A percentile compares a stretch with the other conserved stretches of the same genome.
Conservation (phyloP, 1,284 basidiomycete genomes). For the Ustilago xerochloae region DNA sequence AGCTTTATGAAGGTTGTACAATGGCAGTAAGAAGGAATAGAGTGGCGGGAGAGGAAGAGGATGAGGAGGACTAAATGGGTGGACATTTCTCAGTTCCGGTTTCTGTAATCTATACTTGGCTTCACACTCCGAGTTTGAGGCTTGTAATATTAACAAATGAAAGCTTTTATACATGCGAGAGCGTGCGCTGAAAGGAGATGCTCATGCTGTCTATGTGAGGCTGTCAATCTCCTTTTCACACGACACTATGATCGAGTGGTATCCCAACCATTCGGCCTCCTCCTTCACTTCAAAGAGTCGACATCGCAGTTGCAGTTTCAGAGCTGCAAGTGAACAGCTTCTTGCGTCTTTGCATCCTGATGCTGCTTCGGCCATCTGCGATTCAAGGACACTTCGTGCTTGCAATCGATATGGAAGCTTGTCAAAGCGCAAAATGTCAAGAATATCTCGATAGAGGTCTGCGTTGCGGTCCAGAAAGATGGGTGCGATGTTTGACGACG, state of each 20-base stretch:
- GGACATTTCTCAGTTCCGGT: not conserved
- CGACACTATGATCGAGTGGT: slow-evolving; percentile 9
- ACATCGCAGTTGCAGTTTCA: slow-evolving; percentile 7
- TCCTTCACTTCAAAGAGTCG: slow-evolving; percentile 14
- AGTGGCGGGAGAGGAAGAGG: slow-evolving; percentile 4
- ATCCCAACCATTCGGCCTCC: slow-evolving; percentile 39
- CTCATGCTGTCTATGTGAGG: not conserved
- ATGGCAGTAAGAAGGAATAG: slow-evolving; percentile 30
- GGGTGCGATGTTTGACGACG: not conserved
- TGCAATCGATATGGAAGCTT: slow-evolving; percentile 26
- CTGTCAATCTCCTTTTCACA: slow-evolving; percentile 11
- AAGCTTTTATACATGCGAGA: not conserved
- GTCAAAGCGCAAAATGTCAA: slow-evolving; percentile 22
- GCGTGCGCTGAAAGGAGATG: too few relatives aligned
- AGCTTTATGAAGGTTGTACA: slow-evolving; percentile 69
- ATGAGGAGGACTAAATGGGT: not conserved
- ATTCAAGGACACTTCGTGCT: not conserved
- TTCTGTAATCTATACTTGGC: not conserved
- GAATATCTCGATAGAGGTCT: slow-evolving; percentile 21
- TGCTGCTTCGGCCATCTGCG: not conserved
- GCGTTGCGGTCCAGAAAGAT: slow-evolving; percentile 36
- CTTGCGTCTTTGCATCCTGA: not conserved
- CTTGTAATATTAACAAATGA: slow-evolving; percentile 2
- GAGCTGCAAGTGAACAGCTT: not conserved
- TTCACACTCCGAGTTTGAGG: too few relatives aligned